Conservation (phyloP, 805 yeast species). For the Limtongia smithiae region DNA sequence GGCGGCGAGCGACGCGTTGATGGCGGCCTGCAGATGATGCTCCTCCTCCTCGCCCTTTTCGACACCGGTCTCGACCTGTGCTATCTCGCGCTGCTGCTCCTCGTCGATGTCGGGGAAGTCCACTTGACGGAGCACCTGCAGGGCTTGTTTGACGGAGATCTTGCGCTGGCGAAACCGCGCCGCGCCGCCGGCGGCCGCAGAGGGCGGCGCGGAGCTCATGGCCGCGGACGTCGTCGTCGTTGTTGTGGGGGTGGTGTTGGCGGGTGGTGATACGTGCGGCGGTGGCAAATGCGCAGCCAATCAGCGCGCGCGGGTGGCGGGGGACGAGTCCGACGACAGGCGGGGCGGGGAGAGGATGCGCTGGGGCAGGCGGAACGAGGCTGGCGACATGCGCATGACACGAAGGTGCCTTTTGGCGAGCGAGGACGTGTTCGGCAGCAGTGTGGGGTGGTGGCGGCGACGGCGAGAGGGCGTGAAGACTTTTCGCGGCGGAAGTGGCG, state of each 20-base stretch:
- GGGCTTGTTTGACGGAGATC: constrained; percentile 84
- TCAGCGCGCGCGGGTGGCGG: too few relatives aligned
- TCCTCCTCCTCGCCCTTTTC: constrained; percentile 97
- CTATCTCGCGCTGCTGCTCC: constrained; percentile 77
- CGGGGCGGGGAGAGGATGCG: too few relatives aligned
- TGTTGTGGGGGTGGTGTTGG: not conserved
- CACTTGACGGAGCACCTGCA: constrained; percentile 68
- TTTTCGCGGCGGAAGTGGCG: too few relatives aligned
- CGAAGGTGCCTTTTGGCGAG: too few relatives aligned
- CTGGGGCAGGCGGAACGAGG: too few relatives aligned
- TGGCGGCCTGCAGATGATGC: constrained; percentile 88
- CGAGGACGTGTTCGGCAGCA: too few relatives aligned
- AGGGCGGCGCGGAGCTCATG: not conserved
- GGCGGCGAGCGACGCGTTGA: constrained; percentile 71
- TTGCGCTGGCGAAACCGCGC: constrained; percentile 81
- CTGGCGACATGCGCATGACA: too few relatives aligned
- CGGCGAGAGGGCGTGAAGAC: too few relatives aligned
- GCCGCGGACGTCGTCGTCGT: not conserved
- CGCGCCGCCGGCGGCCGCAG: constrained; percentile 25
- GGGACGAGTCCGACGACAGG: too few relatives aligned
- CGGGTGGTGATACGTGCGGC: too few relatives aligned
- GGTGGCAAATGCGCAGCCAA: too few relatives aligned
- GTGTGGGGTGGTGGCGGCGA: too few relatives aligned
- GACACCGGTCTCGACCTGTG: constrained; percentile 93
- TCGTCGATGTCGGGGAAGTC: constrained; percentile 78